Base-by-base conservation (phyloP, 495 filamentous ascomycete species). In the Penicillium soppii region DNA sequence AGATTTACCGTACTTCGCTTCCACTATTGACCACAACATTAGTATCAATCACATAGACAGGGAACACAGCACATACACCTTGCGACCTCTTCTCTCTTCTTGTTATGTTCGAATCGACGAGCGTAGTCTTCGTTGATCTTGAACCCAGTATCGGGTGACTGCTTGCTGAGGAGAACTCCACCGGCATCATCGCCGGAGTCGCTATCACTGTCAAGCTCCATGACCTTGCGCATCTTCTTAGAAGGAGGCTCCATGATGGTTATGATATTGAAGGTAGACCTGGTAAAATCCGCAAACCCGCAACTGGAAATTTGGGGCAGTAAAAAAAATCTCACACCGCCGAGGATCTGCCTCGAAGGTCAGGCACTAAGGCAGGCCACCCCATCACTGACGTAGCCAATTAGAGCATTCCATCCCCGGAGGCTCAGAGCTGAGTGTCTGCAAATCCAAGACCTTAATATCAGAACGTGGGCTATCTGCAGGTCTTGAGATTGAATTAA, bases 41-140 rank as follows among this genome's bases (percentile, higher is more conserved):
- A 43, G 21, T 2, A 20, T 13, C 37, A 15, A 41, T 15, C 16
- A 48, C 47, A 30, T 40, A 48, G 1, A n/a, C 13, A 12, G 21
- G 13, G n/a, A 50, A 45, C 10, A 7, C 29, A 27, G 44, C 15
- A 78, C 84, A 73, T 72, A 92, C 91, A 69, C 62, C 84, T 79
- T n/a, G 88, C 82, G 46, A 86, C 75, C 63, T 98, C 94, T 69
- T 94, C 91, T 22, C 94, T 82, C 73, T 92, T 94, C 75, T 97
- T 96, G 73, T 98, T 98, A 65, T 96, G 78, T 67, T 97, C 92
- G 59, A 97, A 97, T 30, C 90, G 77, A 57, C 82, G 82, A 47
- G 94, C 94, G 66, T 87, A 98, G 44, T 92, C 89, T 61, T 88
- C 77, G 68, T 98, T 98, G 73, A 98, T 84, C 61, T 87, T 91